Base-by-base conservation (phyloP, 2,329 filamentous ascomycete genomes). In the Aureobasidium sp. region DNA sequence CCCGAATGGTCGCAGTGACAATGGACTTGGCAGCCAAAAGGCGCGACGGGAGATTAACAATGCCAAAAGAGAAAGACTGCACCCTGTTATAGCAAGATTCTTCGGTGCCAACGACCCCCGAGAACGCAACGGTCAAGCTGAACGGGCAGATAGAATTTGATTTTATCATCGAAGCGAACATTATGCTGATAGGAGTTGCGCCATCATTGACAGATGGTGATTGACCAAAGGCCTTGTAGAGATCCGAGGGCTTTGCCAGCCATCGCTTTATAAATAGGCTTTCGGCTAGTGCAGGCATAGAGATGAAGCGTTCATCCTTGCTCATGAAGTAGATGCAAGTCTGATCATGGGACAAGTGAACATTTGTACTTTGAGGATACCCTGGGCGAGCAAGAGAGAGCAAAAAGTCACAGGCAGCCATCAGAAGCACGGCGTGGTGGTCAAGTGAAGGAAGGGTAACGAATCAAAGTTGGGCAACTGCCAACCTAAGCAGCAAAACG, bases 41-140 rank as follows among this genome's bases (percentile, higher is more conserved):
- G 55, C 20, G 36, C 41, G 55, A 59, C 55, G 43, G 55, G 55
- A 59, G 55, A 59, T 59, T 59, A 48, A 59, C 55, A 59, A 32
- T 48, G 55, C 55, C 55, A 43, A 59, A 48, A 57, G 29, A 26
- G 39, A 57, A 20, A 41, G 53, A 57, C 39, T 27, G 27, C 24
- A 59, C 26, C 32, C 43, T 24, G 34, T 46, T 57, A 39, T 47
- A 59, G 41, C 20, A 48, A 48, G 37, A 60, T 41, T 51, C 57
- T 51, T 51, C 57, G 57, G 26, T 51, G 36, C 44, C 20, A 51
- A 51, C 55, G 55, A 59, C 20, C 32, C 15, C 27, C 29, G 26
- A 29, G 15, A 13, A 32, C 55, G 29, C 55, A 59, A 59, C 55
- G 43, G 43, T 29, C 36, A 34, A 51, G 44, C 36, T 34, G 20